Evolutionary conservation across 768 basidiomycete genomes (phyloP).

Genomic region (Paxillus involutus): DNA sequence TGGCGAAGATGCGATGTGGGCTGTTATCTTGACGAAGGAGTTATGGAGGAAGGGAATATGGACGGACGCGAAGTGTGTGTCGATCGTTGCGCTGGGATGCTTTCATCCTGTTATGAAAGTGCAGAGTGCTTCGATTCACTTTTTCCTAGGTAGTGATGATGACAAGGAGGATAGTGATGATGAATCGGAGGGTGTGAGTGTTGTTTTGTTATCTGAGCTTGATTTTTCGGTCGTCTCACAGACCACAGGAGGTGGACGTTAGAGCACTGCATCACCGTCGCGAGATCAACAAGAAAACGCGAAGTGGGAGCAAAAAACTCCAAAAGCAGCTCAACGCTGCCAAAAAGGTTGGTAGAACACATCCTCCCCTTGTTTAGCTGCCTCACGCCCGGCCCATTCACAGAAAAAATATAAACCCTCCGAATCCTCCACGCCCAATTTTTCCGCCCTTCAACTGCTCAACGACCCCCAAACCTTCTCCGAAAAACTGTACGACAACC

Average conservation of each 20-base stretch:
- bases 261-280: conserved; percentile 79
- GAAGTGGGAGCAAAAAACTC: conserved; percentile 79
- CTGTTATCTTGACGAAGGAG: conserved; percentile 89
- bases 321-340: conserved; percentile 68
- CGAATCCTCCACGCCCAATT: conserved; percentile 55
- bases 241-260: conserved; percentile 57
- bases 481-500: conserved; percentile 86
- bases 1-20: conserved; percentile 96
- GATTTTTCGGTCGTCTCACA: conserved; percentile 9
- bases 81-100: conserved; percentile 88
- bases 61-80: conserved; percentile 90
- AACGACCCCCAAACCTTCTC: conserved; percentile 95
- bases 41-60: conserved; percentile 93
- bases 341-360: conserved; percentile 56
- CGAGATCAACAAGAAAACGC: conserved; percentile 92
- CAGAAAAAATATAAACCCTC: conserved; percentile 37
- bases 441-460: conserved; percentile 88
- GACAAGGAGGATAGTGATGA: conserved; percentile 72
- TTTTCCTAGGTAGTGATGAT: conserved; percentile 91
- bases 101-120: conserved; percentile 94
- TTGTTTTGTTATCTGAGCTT: not conserved
- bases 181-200: conserved; percentile 52
- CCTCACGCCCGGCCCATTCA: conserved; percentile 34
- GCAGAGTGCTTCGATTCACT: conserved; percentile 91
- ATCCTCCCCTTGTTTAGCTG: not conserved